These are phyloP conservation scores for Debaryomycetaceae sp. DNA, from an alignment of 1,139 yeast genomes.

Conservation along the genomic window DNA sequence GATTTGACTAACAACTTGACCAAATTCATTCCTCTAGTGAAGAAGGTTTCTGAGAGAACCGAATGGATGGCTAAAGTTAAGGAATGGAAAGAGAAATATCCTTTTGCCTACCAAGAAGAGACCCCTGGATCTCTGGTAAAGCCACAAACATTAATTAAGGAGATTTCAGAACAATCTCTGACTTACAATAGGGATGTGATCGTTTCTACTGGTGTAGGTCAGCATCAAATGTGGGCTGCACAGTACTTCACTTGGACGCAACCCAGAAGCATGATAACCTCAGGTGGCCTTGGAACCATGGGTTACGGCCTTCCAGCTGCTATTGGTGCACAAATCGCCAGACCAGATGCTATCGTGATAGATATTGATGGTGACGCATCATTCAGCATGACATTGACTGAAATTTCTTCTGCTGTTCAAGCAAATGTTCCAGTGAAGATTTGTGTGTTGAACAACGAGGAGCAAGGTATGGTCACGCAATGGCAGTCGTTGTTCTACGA, in stretches of 20 bases:
- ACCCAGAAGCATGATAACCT: conserved; percentile 90
- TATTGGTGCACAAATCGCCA: conserved; percentile 96
- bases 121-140: conserved; percentile 79
- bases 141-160: conserved; percentile 87
- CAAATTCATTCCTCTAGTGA: conserved; percentile 66
- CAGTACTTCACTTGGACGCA: conserved; percentile 91
- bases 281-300: conserved; percentile 99
- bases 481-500: conserved; percentile 98
- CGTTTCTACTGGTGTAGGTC: conserved; percentile 97
- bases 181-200: conserved; percentile 71
- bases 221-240: conserved; percentile 99
- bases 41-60: conserved; percentile 58
- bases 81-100: conserved; percentile 84
- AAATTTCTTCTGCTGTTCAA: conserved; percentile 91
- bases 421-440: conserved; percentile 88
- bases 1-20: conserved; percentile 81
- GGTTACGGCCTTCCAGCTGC: conserved; percentile 97
- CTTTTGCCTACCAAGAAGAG: conserved; percentile 74
- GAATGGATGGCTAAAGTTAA: conserved; percentile 75
- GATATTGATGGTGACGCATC: conserved; percentile 99
- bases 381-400: conserved; percentile 94
- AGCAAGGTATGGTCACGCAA: conserved; percentile 99
- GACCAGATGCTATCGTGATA: conserved; percentile 90
- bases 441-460: conserved; percentile 89
- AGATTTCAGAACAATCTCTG: conserved; percentile 70